Conservation (phyloP, 805 yeast genomes). For the Barnettozyma sucrosica region DNA sequence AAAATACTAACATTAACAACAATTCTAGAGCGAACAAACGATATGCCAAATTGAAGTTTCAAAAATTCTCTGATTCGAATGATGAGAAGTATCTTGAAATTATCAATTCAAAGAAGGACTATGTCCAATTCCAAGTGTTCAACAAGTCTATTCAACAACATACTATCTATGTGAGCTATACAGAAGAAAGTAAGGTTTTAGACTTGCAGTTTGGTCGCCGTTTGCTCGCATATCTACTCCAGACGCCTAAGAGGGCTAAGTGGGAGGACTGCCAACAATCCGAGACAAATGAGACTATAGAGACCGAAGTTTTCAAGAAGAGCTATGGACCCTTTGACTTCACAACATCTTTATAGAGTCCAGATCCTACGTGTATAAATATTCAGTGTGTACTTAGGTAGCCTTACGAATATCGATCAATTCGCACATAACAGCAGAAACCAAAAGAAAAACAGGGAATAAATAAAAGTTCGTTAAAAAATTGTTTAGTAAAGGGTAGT, state of each 20-base stretch:
- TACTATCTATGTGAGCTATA: conserved; percentile 26
- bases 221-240: conserved; percentile 60
- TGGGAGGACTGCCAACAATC: conserved; percentile 80
- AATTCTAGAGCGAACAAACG: conserved; percentile 31
- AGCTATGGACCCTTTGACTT: conserved; percentile 51
- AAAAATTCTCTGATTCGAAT: conserved; percentile 24
- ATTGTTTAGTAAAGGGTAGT: conserved; percentile 22
- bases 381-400: background rate
- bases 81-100: conserved; percentile 26
- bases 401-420: background rate
- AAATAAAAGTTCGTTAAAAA: background rate
- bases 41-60: conserved; percentile 41
- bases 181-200: conserved; percentile 34
- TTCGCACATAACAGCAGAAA: background rate
- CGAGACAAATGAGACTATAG: conserved; percentile 52
- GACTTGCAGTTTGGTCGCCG: conserved; percentile 85
- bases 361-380: background rate
- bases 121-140: conserved; percentile 29
- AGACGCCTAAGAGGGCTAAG: conserved; percentile 52
- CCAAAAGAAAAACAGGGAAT: background rate
- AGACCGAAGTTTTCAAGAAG: conserved; percentile 57
- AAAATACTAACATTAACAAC: conserved; percentile 41
- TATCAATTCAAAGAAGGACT: conserved; percentile 25
- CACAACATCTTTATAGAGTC: conserved; percentile 23
- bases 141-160: conserved; percentile 29